These are phyloP conservation scores for Lindgomyces ingoldianus DNA, from an alignment of 495 filamentous ascomycete genomes.

Conservation along the genomic window DNA sequence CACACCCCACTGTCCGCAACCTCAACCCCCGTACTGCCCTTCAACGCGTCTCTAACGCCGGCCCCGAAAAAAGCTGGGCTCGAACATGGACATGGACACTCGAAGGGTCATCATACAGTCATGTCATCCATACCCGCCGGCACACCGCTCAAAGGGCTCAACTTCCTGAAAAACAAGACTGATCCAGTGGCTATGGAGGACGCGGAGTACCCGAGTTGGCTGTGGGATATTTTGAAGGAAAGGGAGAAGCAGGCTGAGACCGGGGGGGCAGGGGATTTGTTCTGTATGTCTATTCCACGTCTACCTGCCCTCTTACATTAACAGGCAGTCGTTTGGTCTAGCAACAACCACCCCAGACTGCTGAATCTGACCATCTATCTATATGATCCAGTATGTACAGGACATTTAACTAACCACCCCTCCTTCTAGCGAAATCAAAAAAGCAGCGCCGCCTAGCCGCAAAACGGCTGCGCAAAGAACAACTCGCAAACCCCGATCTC, in stretches of 20 bases:
- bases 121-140: constrained; percentile 61
- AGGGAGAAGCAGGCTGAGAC: constrained; percentile 41
- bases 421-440: constrained; percentile 68
- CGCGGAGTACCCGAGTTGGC: constrained; percentile 85
- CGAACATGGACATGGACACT: constrained; percentile 10
- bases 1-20: constrained; percentile 46
- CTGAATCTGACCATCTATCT: too few relatives aligned
- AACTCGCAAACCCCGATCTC: constrained; percentile 64
- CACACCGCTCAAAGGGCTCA: constrained; percentile 73
- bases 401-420: too few relatives aligned
- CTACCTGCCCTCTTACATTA: too few relatives aligned
- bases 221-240: constrained; percentile 73
- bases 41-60: constrained; percentile 54
- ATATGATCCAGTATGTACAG: too few relatives aligned
- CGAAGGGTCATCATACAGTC: constrained; percentile 39
- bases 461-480: constrained; percentile 63
- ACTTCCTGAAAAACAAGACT: constrained; percentile 81
- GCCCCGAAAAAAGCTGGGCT: constrained; percentile 45
- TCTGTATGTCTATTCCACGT: constrained; percentile 77
- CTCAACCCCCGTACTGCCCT: constrained; percentile 54
- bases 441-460: constrained; percentile 71
- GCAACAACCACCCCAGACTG: too few relatives aligned
- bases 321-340: too few relatives aligned
- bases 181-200: constrained; percentile 74
- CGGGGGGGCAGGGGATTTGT: constrained; percentile 62